Base-by-base conservation (phyloP, 768 basidiomycete species). In the Boletus reticulatus region DNA sequence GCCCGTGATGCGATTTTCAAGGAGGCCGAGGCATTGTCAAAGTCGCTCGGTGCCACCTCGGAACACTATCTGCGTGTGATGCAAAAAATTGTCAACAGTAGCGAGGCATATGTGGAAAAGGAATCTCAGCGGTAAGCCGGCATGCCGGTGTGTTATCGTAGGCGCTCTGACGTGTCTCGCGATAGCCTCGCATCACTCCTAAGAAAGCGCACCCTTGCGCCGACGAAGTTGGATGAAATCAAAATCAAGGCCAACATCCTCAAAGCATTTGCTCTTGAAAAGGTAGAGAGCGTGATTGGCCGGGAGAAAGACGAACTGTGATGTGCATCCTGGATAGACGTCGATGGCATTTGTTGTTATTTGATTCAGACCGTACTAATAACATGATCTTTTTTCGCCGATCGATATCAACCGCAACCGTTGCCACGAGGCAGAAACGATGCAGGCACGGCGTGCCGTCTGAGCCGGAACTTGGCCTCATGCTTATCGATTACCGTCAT, bases 241-340 rank as follows among this genome's bases (percentile, higher is more conserved):
- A 89, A 92, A 73, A 81, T 90, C 70, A 98, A 96, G 77, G 80
- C 84, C 51, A 98, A 98, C 76, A 83, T 98, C 63, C 80, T 94
- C 46, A 70, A 73, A 16, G 82, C 88, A 0, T 92, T 93, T 55
- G 67, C 67, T 29, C 67, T 52, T 10, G 66, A 70, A 44, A 74
- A 80, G 59, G 68, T 67, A 9, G 72, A 72, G 60, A 74, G 73
- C 31, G 49, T 63, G 27, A 11, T 71, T 44, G 64, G 66, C 16
- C 66, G 68, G 27, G 71, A 66, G 14, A 56, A 65, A 32, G 74
- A 77, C 58, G 81, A 82, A 66, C 73, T 83, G 56, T 83, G 72
- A 75, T 53, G 43, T 37, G 36, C 50, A 32, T 43, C n/a, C 16
- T 48, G 54, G 34, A 50, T 60, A 59, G 54, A 60, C 53, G 55